Conservation (phyloP, 192 early-diverging fungal species). For the Diversispora epigaea region DNA sequence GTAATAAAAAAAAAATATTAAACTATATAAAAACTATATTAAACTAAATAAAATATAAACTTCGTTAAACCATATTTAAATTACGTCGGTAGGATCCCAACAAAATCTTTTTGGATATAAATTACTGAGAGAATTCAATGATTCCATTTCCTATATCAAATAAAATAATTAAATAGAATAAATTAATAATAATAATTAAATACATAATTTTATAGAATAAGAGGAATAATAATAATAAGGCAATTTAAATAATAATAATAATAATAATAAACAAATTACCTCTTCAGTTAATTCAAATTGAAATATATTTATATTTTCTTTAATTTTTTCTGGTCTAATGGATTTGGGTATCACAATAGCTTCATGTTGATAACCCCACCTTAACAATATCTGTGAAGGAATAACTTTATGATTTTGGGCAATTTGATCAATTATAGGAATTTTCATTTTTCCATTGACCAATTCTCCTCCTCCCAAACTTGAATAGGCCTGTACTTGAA, state of each 20-base stretch:
- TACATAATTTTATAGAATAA: neutral
- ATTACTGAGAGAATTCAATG: constrained; percentile 22
- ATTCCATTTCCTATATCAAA: constrained; percentile 23
- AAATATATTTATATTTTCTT: constrained; percentile 49
- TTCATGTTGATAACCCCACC: constrained; percentile 68
- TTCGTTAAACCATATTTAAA: neutral
- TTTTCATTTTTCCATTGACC: constrained; percentile 29
- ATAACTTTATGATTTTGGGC: constrained; percentile 17
- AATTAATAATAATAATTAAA: neutral
- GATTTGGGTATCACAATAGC: constrained; percentile 71
- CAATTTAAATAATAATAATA: neutral
- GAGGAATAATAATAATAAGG: neutral
- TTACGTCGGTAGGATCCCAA: constrained; percentile 25
- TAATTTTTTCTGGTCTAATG: constrained; percentile 44
- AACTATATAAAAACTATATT: no score
- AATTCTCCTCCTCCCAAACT: constrained; percentile 64
- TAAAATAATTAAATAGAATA: neutral
- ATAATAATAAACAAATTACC: constrained; percentile 32
- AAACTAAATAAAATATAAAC: no score
- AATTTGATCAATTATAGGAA: constrained; percentile 5
- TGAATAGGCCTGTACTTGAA: constrained; percentile 69
- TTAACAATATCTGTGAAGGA: constrained; percentile 53
- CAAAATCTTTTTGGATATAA: constrained; percentile 4
- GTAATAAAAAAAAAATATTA: no score
- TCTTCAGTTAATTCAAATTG: constrained; percentile 44